These are phyloP conservation scores for Phytophthora pini DNA, from an alignment of 352 stramenopile genomes.

Conservation along the genomic window DNA sequence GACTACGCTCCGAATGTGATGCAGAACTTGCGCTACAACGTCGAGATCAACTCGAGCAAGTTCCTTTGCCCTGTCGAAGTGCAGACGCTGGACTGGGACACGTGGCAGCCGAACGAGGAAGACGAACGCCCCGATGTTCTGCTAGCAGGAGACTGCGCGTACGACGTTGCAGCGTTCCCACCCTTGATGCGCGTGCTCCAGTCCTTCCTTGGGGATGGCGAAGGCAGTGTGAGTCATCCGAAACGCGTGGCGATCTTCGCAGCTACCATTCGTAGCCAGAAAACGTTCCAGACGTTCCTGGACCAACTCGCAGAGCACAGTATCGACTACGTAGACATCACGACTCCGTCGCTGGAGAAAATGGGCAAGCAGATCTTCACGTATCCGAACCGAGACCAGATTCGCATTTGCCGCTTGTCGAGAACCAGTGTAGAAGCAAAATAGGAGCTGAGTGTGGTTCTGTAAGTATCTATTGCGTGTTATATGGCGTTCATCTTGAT, in stretches of 20 bases:
- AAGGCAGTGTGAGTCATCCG: background rate
- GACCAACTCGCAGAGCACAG: slow-evolving; percentile 53
- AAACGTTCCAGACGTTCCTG: slow-evolving; percentile 80
- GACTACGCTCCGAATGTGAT: slow-evolving; percentile 87
- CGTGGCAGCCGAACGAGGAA: slow-evolving; percentile 49
- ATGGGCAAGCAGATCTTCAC: slow-evolving; percentile 57
- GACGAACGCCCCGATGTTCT: slow-evolving; percentile 54
- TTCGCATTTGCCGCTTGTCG: slow-evolving; percentile 69
- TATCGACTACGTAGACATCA: slow-evolving; percentile 79
- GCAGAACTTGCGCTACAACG: slow-evolving; percentile 85
- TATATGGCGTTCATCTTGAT: slow-evolving; percentile 56
- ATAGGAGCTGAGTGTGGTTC: slow-evolving; percentile 3
- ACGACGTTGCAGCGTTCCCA: slow-evolving; percentile 73
- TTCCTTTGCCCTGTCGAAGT: slow-evolving; percentile 62
- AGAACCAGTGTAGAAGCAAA: slow-evolving; percentile 20
- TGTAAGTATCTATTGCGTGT: background rate
- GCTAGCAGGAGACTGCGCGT: slow-evolving; percentile 80
- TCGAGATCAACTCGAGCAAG: slow-evolving; percentile 67
- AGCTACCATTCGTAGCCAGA: slow-evolving; percentile 76
- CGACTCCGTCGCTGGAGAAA: slow-evolving; percentile 35
- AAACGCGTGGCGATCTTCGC: slow-evolving; percentile 73
- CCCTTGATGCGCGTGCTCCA: slow-evolving; percentile 64
- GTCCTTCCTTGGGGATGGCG: slow-evolving; percentile 48
- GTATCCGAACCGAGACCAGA: slow-evolving; percentile 74
- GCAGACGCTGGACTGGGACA: slow-evolving; percentile 75